Base-by-base conservation (phyloP, 176 grass and related monocot genomes). In the Lolium rigidum region DNA sequence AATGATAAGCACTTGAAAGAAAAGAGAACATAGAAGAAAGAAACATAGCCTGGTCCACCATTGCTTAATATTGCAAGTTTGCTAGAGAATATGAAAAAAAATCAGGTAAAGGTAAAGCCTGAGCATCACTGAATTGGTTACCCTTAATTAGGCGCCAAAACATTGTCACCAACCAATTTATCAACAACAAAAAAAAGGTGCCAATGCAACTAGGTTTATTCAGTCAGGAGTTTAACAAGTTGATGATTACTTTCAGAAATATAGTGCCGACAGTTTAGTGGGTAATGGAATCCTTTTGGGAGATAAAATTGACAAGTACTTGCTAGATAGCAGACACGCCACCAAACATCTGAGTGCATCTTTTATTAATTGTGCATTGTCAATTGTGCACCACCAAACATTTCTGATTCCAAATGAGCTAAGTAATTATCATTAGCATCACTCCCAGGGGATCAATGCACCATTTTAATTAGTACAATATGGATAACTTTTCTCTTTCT, bases 281-380 rank as follows among this genome's bases (percentile, higher is more conserved):
- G 54, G 76, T 43, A 87, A 51, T 87, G 75, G 80, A 68, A 80
- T 81, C 69, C 85, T 74, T 79, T 81, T 76, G 20, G 48, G n/a
- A 44, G 69, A 87, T 75, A 81, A 80, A 86, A 62, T 77, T 76
- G 60, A 70, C 76, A 85, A 70, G 76, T 77, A 84, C 73, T 88
- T 81, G 85, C 81, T 68, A 61, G 81, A 91, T 62, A 85, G 80
- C 85, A 39, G 89, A 88, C 85, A 80, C 70, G 52, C 76, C 61
- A 88, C 82, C 85, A 76, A 89, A 87, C 85, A 70, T 84, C 38
- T 76, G 13, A 83, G 75, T 79, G 80, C 74, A 74, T 87, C 75
- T 51, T 87, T 83, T 75, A 59, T 90, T 75, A 31, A 75, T 75
- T 83, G 18, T 59, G 31, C 11, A 35, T 61, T 90, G 51, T 46